phyloP scores from a whole-genome alignment of 306 rosid genomes.

The Trifolium pratense region DNA sequence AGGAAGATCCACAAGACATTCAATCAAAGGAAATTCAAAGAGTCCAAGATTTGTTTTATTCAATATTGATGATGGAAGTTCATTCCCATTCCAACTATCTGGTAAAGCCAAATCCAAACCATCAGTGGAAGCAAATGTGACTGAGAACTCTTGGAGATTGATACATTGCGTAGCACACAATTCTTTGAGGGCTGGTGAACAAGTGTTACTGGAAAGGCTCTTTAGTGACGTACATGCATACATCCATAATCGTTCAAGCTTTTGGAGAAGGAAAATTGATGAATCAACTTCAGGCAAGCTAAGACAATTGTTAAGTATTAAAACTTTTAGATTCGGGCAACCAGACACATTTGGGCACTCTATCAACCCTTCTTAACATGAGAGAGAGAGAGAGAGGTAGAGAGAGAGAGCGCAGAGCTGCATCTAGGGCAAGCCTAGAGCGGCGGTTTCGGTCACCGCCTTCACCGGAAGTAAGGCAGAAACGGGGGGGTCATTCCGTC shows the following conservation, averaged over 20 bases:
- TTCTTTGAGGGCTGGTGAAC: constrained; percentile 26
- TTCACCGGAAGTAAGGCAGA: too few relatives aligned
- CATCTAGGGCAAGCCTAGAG: too few relatives aligned
- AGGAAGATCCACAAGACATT: constrained; percentile 3
- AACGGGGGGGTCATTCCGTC: too few relatives aligned
- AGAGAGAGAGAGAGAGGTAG: too few relatives aligned
- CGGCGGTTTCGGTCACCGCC: too few relatives aligned
- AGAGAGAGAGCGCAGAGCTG: too few relatives aligned
- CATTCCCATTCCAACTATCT: fast-evolving
- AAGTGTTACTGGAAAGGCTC: constrained; percentile 14
- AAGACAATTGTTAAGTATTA: too few relatives aligned
- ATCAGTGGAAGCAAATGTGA: too few relatives aligned
- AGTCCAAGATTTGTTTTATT: neutral
- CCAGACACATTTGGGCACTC: constrained; percentile 18
- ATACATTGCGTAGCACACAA: fast-evolving
- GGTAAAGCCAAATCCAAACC: neutral
- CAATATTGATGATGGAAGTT: constrained; percentile 27
- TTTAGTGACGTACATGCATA: neutral
- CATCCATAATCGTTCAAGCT: neutral
- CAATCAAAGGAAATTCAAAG: neutral
- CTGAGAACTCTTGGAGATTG: too few relatives aligned
- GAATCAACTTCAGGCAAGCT: neutral
- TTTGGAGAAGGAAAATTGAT: constrained; percentile 21
- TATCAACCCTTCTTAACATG: too few relatives aligned
- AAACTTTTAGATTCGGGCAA: constrained; percentile 16